A percentile compares a stretch with the other conserved stretches of the same genome.
These are phyloP conservation scores for Geotrichum phurueaensis DNA, from an alignment of 1,139 yeast genomes.

Conservation along the genomic window DNA sequence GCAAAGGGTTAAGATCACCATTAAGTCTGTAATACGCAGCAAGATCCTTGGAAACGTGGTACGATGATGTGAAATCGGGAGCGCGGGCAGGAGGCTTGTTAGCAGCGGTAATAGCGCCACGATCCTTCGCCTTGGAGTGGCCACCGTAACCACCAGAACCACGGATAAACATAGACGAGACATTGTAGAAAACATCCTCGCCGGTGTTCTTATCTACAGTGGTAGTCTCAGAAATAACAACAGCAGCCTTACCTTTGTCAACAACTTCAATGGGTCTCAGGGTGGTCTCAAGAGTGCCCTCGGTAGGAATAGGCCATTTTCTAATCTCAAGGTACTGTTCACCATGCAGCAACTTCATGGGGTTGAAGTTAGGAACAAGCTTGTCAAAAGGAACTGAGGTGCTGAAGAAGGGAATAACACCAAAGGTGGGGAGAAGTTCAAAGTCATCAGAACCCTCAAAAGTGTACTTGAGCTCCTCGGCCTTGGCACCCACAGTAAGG, in stretches of 20 bases:
- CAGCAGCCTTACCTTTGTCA: slow-evolving; percentile 85
- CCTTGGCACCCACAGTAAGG: slow-evolving; percentile 80
- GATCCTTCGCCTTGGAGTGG: slow-evolving; percentile 49
- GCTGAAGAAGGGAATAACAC: slow-evolving; percentile 71
- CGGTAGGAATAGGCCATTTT: slow-evolving; percentile 74
- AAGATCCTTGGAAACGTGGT: slow-evolving; percentile 62
- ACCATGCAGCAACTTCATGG: slow-evolving; percentile 80
- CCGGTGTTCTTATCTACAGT: slow-evolving; percentile 65
- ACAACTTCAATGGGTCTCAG: slow-evolving; percentile 65
- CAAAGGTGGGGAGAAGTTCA: slow-evolving; percentile 85
- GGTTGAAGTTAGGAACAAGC: slow-evolving; percentile 76
- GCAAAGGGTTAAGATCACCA: slow-evolving; percentile 93
- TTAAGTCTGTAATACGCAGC: slow-evolving; percentile 89
- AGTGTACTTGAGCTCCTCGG: slow-evolving; percentile 68
- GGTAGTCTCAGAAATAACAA: slow-evolving; percentile 69
- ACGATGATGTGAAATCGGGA: slow-evolving; percentile 63
- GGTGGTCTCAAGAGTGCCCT: slow-evolving; percentile 52
- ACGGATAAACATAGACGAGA: slow-evolving; percentile 80
- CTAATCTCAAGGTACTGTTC: slow-evolving; percentile 84
- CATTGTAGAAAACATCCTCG: slow-evolving; percentile 68
- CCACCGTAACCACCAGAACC: slow-evolving; percentile 58
- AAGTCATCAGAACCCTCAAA: slow-evolving; percentile 75
- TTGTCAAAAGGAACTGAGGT: slow-evolving; percentile 51
- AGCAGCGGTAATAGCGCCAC: slow-evolving; percentile 54
- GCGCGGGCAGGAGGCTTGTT: slow-evolving; percentile 58